Percentiles rank a stretch among this genome's conserved stretches.
Evolutionary conservation across 805 yeast genomes (phyloP).

Genomic region (Candida morakotiae): DNA sequence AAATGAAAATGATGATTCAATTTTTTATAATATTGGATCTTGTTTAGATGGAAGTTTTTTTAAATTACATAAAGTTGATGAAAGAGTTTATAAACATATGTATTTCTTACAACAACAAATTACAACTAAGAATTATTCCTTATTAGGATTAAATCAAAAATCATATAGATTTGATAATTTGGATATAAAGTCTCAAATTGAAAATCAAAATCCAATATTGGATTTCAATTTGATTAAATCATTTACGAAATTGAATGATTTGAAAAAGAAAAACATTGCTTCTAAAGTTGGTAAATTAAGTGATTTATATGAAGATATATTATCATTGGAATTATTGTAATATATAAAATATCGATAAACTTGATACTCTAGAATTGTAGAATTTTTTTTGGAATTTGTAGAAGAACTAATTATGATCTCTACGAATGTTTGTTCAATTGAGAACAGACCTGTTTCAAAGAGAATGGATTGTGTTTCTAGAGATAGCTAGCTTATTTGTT

Average conservation of each 20-base stretch:
- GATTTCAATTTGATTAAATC: slow-evolving; percentile 56
- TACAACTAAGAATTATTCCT: slow-evolving; percentile 67
- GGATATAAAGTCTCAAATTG: slow-evolving; percentile 22
- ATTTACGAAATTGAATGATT: slow-evolving; percentile 54
- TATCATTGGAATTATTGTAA: background rate
- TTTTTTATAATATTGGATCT: slow-evolving; percentile 59
- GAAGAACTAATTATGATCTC: too few species aligned
- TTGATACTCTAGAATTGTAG: too few species aligned
- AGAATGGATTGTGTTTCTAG: too few species aligned
- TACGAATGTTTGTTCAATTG: too few species aligned
- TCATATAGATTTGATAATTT: slow-evolving; percentile 53
- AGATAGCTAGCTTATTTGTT: too few species aligned
- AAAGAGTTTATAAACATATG: slow-evolving; percentile 71
- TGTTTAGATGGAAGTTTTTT: slow-evolving; percentile 78
- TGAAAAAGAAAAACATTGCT: slow-evolving; percentile 50
- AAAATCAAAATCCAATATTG: slow-evolving; percentile 56
- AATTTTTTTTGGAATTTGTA: too few species aligned
- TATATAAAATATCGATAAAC: slow-evolving; percentile 1
- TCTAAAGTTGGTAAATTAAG: slow-evolving; percentile 46
- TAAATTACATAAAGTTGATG: slow-evolving; percentile 69
- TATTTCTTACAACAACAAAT: slow-evolving; percentile 86
- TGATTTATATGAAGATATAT: slow-evolving; percentile 45
- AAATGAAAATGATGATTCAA: slow-evolving; percentile 23
- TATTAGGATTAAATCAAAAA: slow-evolving; percentile 78
- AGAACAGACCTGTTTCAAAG: too few species aligned